Percentiles rank a stretch among this genome's conserved stretches.
Conservation (phyloP, 495 filamentous ascomycete genomes). For the Neurospora sp. region DNA sequence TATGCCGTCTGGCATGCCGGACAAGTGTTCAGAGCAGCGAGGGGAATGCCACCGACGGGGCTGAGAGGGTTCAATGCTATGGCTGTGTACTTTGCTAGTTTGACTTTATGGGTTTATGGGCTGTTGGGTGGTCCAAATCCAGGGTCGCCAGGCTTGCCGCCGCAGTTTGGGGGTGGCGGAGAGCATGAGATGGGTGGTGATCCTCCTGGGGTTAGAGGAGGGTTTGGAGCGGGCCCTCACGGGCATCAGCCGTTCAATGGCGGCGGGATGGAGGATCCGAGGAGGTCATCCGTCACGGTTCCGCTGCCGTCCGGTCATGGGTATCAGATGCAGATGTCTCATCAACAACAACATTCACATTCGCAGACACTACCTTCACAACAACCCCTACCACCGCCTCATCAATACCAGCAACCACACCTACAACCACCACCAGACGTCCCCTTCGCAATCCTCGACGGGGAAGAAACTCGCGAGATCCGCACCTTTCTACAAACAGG, state of each 20-base stretch:
- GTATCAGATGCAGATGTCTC: neutral
- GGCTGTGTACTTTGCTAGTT: constrained; percentile 44
- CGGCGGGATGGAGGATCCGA: neutral
- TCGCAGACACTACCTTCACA: neutral
- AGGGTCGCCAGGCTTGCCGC: neutral
- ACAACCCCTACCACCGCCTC: neutral
- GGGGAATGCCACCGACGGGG: constrained; percentile 25
- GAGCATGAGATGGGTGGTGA: neutral
- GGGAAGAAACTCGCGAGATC: constrained; percentile 6
- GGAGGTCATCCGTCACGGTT: neutral
- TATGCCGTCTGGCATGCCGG: constrained; percentile 50
- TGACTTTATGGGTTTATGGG: constrained; percentile 49
- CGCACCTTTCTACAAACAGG: constrained; percentile 9
- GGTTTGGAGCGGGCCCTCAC: neutral
- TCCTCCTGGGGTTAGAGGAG: neutral
- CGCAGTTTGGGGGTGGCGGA: neutral
- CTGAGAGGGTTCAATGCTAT: constrained; percentile 45
- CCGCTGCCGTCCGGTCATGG: neutral
- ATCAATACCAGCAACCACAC: neutral
- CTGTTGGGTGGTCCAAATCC: neutral
- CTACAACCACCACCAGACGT: neutral
- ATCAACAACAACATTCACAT: neutral
- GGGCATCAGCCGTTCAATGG: neutral
- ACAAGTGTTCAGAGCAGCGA: constrained; percentile 42
- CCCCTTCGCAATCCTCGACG: constrained; percentile 8